Evolutionary conservation across 805 yeast species (phyloP).

Genomic region (Sugiyamaella chiloensis): DNA sequence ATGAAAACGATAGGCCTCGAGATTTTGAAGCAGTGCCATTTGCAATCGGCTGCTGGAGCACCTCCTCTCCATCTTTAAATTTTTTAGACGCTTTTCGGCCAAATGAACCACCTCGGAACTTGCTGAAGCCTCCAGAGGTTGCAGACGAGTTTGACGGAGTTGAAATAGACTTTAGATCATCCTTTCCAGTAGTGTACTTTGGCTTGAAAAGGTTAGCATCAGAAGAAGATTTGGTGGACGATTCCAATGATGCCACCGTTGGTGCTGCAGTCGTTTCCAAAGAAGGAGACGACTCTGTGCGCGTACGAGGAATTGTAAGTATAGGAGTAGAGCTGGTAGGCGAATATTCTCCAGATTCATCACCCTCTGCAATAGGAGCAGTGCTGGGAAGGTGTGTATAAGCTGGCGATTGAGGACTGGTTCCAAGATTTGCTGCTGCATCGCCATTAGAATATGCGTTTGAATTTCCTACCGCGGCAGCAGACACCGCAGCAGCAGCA

Average conservation of each 20-base stretch:
- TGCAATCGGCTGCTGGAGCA: slow-evolving; percentile 4
- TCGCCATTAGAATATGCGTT: neutral
- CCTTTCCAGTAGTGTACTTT: slow-evolving; percentile 5
- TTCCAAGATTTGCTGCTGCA: neutral
- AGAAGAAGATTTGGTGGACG: slow-evolving; percentile 5
- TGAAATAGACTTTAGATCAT: slow-evolving; percentile 5
- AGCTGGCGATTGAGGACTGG: slow-evolving; percentile 1
- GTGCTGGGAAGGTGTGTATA: slow-evolving; percentile 5
- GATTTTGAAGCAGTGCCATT: slow-evolving; percentile 8
- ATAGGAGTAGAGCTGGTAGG: slow-evolving; percentile 4
- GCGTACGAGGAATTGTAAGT: slow-evolving; percentile 7
- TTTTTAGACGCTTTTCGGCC: slow-evolving; percentile 13
- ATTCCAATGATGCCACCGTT: neutral
- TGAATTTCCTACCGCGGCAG: neutral
- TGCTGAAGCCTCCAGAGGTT: slow-evolving; percentile 8
- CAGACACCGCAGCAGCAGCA: slow-evolving; percentile 3
- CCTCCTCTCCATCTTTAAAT: slow-evolving; percentile 7
- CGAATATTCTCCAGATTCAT: slow-evolving; percentile 1
- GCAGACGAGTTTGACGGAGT: neutral
- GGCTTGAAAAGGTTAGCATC: slow-evolving; percentile 2
- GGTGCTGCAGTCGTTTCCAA: slow-evolving; percentile 4
- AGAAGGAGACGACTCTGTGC: slow-evolving; percentile 8
- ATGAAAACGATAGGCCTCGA: slow-evolving; percentile 18
- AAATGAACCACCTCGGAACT: slow-evolving; percentile 9
- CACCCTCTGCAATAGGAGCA: slow-evolving; percentile 6